These are phyloP conservation scores for Penicillium coprophilum DNA, from an alignment of 495 filamentous ascomycete genomes.

Conservation along the genomic window DNA sequence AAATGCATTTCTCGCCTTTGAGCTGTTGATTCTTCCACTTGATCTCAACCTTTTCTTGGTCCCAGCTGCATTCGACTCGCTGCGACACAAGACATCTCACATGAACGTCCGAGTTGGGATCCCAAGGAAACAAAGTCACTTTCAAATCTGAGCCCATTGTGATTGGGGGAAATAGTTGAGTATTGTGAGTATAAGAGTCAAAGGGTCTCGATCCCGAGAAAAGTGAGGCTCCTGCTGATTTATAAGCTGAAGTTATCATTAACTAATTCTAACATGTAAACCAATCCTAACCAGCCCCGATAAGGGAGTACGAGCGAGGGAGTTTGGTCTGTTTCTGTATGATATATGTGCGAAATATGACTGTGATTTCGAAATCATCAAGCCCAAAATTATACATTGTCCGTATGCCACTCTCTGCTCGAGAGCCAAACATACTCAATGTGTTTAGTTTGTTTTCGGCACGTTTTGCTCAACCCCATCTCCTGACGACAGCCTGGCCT, in stretches of 20 bases:
- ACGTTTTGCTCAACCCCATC: neutral
- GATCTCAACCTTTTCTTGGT: constrained; percentile 22
- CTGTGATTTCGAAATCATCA: neutral
- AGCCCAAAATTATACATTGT: neutral
- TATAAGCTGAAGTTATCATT: neutral
- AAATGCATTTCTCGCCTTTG: constrained; percentile 27
- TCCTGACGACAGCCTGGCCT: neutral
- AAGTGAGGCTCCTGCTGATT: neutral
- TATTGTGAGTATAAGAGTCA: neutral
- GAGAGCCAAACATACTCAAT: neutral
- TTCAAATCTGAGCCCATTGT: constrained; percentile 28
- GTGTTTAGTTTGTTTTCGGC: constrained; percentile 1
- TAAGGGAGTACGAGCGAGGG: too few relatives aligned
- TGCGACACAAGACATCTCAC: constrained; percentile 18
- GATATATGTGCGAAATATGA: neutral
- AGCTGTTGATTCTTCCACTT: constrained; percentile 22
- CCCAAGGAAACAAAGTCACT: constrained; percentile 27
- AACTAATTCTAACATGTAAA: neutral
- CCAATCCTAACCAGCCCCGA: neutral
- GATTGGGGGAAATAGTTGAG: neutral
- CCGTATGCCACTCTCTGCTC: neutral
- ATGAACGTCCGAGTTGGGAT: constrained; percentile 19
- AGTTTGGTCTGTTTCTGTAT: neutral
- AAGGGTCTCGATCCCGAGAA: neutral
- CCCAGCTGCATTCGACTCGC: constrained; percentile 26